A percentile compares a stretch with the other conserved stretches of the same genome.
These are phyloP conservation scores for Trypanosoma avium DNA, from an alignment of 208 protist species.

Conservation along the genomic window DNA sequence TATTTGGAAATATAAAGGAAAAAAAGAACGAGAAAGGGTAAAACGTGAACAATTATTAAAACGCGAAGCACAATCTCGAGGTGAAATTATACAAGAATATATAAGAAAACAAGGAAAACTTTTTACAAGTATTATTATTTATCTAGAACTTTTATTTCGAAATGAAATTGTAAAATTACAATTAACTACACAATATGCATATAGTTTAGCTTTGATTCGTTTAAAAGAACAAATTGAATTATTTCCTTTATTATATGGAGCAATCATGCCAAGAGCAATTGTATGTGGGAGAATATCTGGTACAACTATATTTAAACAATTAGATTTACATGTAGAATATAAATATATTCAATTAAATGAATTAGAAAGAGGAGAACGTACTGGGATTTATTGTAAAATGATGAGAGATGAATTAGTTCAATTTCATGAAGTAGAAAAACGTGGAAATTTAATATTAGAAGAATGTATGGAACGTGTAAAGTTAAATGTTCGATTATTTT, in stretches of 20 bases:
- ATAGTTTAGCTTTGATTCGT: conserved; percentile 32
- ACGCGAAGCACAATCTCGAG: conserved; percentile 31
- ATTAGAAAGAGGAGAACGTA: conserved; percentile 1
- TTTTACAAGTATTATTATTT: conserved; percentile 13
- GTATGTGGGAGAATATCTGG: conserved; percentile 44
- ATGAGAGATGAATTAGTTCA: conserved; percentile 5
- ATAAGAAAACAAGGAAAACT: conserved; percentile 20
- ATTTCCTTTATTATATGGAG: conserved; percentile 57
- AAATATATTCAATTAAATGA: background rate
- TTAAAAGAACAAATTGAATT: conserved; percentile 40
- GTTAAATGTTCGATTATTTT: conserved; percentile 4
- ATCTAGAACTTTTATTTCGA: conserved; percentile 47
- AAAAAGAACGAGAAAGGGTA: conserved; percentile 20
- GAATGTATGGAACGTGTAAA: conserved; percentile 14
- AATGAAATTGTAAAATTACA: conserved; percentile 35
- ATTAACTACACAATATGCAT: conserved; percentile 30
- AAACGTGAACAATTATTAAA: conserved; percentile 14
- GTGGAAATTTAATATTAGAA: conserved; percentile 17
- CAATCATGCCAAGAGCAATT: conserved; percentile 38
- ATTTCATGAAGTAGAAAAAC: conserved; percentile 14
- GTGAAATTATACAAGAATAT: conserved; percentile 29
- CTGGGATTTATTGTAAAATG: conserved; percentile 10
- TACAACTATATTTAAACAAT: conserved; percentile 41
- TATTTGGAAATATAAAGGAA: conserved; percentile 30
- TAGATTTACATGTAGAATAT: conserved; percentile 32